Conservation (phyloP, 148 eudicot species). For the Camellia lanceoleosa region DNA sequence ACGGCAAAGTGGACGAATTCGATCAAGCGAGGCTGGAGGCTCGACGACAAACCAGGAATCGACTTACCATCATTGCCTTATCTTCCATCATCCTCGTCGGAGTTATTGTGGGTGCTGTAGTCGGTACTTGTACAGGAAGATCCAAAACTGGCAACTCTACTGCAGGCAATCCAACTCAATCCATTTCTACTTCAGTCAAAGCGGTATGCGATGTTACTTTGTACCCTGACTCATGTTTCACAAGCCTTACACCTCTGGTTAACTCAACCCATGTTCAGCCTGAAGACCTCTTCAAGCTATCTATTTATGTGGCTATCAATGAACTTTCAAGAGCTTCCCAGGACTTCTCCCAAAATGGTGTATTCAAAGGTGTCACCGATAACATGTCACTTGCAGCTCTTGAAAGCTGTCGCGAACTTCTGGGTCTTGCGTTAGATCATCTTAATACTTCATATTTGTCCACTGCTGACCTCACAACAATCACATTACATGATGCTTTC, state of each 20-base stretch:
- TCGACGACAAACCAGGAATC: conserved; percentile 24
- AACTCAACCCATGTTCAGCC: conserved; percentile 19
- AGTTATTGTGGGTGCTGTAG: conserved; percentile 25
- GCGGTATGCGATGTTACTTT: conserved; percentile 30
- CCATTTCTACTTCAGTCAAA: conserved; percentile 27
- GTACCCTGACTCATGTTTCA: conserved; percentile 38
- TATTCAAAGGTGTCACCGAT: conserved; percentile 11
- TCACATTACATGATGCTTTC: conserved; percentile 2
- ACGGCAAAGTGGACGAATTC: conserved; percentile 34
- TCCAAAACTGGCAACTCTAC: neutral
- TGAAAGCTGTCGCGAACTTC: conserved; percentile 34
- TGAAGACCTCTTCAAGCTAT: conserved; percentile 25
- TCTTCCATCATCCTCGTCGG: conserved; percentile 32
- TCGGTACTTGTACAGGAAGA: conserved; percentile 24
- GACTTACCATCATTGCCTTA: conserved; percentile 27
- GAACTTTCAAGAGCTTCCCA: conserved; percentile 29
- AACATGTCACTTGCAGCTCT: conserved; percentile 21
- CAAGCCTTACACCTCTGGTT: conserved; percentile 23
- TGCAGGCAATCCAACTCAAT: neutral
- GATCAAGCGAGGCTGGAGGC: conserved; percentile 27
- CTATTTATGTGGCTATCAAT: conserved; percentile 28
- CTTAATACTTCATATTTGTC: conserved; percentile 19
- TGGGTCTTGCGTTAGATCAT: conserved; percentile 40
- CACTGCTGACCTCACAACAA: neutral
- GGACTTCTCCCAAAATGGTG: conserved; percentile 9